Conservation (phyloP, 495 filamentous ascomycete species). For the Neurospora sp. region DNA sequence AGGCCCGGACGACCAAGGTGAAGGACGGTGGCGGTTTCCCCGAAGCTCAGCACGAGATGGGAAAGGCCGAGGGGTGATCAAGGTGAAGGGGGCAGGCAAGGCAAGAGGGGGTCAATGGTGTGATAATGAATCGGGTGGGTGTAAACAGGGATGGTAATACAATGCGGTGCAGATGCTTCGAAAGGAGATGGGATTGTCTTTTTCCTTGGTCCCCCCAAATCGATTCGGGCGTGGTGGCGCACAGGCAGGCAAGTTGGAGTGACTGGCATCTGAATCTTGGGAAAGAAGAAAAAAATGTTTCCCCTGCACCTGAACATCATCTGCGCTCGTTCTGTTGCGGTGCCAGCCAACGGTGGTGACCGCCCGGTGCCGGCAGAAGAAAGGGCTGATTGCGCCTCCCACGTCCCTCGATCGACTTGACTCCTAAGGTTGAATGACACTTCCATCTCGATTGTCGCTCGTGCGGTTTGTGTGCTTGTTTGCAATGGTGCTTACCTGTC, state of each 20-base stretch:
- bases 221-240: slow-evolving; percentile 1
- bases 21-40: not conserved
- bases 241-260: slow-evolving; percentile 1
- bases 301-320: slow-evolving; percentile 4
- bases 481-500: not conserved
- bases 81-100: not conserved
- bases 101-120: not conserved
- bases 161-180: not conserved
- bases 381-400: not conserved
- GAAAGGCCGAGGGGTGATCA: not conserved
- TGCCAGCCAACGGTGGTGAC: not conserved
- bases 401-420: not conserved
- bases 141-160: not conserved
- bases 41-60: not conserved
- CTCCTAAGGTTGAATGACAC: not conserved
- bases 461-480: not conserved
- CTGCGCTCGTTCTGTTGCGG: not conserved
- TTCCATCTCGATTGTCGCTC: not conserved
- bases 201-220: slow-evolving; percentile 8
- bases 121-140: not conserved
- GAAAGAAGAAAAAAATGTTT: slow-evolving; percentile 18
- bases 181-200: not conserved
- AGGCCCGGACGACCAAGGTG: not conserved
- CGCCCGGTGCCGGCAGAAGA: not conserved
- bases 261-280: slow-evolving; percentile 3